phyloP scores from a whole-genome alignment of 139 green algal species.

The Auxenochlorella protothecoides region DNA sequence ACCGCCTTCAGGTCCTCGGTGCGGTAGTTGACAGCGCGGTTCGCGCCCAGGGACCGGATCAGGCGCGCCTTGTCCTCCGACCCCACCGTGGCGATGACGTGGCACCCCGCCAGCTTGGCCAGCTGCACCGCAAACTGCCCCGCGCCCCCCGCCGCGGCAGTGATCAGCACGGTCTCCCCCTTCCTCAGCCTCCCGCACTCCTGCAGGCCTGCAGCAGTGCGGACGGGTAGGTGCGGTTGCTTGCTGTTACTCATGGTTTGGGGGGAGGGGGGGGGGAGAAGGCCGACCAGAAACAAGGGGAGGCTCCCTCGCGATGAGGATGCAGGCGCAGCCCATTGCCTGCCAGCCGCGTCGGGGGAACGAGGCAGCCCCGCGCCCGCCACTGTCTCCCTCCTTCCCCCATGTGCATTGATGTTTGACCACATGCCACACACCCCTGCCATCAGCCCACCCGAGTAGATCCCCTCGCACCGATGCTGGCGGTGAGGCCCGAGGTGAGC shows the following conservation, averaged over 20 bases:
- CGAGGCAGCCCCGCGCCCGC: too few relatives aligned
- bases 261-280: too few relatives aligned
- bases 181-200: slow-evolving; percentile 28
- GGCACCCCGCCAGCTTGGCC: slow-evolving; percentile 66
- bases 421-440: neutral
- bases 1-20: slow-evolving; percentile 33
- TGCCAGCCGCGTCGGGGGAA: too few relatives aligned
- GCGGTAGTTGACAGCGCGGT: slow-evolving; percentile 81
- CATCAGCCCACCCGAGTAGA: slow-evolving; percentile 13
- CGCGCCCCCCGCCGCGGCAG: slow-evolving; percentile 78
- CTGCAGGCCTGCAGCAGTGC: slow-evolving; percentile 29
- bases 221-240: too few relatives aligned
- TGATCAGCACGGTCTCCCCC: slow-evolving; percentile 81
- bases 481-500: slow-evolving; percentile 75
- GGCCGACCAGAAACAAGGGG: too few relatives aligned
- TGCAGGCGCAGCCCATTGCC: too few relatives aligned
- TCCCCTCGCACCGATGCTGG: slow-evolving; percentile 51
- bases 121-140: slow-evolving; percentile 94
- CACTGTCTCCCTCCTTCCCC: too few relatives aligned
- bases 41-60: slow-evolving; percentile 62
- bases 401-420: too few relatives aligned
- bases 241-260: too few relatives aligned
- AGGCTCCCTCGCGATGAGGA: too few relatives aligned
- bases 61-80: slow-evolving; percentile 58
- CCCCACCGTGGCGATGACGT: slow-evolving; percentile 81